Conservation (phyloP, 1,284 basidiomycete species). For the Puccinia novopanici region DNA sequence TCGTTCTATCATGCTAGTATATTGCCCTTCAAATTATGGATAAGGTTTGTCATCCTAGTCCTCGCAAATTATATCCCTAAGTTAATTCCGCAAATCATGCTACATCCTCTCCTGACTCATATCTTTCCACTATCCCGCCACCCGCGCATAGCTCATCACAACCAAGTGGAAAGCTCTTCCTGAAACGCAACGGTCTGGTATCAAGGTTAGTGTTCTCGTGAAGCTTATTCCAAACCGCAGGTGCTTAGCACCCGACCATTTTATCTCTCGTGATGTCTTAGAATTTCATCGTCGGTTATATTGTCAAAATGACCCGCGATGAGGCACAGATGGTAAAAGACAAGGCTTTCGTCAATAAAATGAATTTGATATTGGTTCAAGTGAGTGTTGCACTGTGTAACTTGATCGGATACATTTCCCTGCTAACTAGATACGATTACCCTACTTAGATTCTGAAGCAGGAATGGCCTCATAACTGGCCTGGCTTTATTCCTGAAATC, state of each 20-base stretch:
- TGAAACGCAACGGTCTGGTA: constrained; percentile 77
- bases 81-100: not conserved
- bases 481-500: constrained; percentile 94
- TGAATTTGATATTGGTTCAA: constrained; percentile 92
- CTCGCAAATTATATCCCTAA: not conserved
- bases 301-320: constrained; percentile 87
- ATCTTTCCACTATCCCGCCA: not conserved
- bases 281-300: constrained; percentile 93
- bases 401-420: not conserved
- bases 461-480: constrained; percentile 99
- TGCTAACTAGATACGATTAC: not conserved
- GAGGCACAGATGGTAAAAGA: constrained; percentile 82
- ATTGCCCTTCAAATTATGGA: constrained; percentile 93
- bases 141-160: constrained; percentile 69
- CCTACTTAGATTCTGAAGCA: constrained; percentile 83
- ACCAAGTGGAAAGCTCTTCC: constrained; percentile 96
- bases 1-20: constrained; percentile 51
- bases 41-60: constrained; percentile 58
- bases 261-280: constrained; percentile 61
- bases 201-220: constrained; percentile 36
- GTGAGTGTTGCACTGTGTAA: constrained; percentile 13
- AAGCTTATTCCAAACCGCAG: not conserved
- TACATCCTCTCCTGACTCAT: not conserved
- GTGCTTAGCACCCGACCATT: not conserved
- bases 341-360: constrained; percentile 94